A percentile compares a stretch with the other conserved stretches of the same genome.
Conservation (phyloP, 1,139 yeast species). For the Protomyces inouyei region DNA sequence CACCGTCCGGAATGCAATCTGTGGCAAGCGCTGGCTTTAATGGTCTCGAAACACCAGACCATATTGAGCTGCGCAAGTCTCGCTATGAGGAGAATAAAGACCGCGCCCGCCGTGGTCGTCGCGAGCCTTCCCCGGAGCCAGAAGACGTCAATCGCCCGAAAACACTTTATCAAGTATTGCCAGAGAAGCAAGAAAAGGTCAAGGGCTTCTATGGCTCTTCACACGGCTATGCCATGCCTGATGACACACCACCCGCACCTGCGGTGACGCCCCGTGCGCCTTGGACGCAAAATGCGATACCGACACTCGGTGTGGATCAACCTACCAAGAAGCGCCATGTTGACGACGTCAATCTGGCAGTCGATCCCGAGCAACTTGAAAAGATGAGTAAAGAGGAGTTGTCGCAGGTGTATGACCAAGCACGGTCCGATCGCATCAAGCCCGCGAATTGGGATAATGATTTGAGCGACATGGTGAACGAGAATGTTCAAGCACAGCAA, state of each 20-base stretch:
- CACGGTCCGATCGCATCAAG: conserved; percentile 14
- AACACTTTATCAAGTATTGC: conserved; percentile 29
- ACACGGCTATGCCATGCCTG: conserved; percentile 29
- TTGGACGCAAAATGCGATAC: background rate
- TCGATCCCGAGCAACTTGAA: conserved; percentile 27
- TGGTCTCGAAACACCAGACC: conserved; percentile 32
- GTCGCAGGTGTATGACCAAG: conserved; percentile 25
- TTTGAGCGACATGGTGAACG: conserved; percentile 31
- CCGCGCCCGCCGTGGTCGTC: background rate
- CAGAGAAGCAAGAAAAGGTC: conserved; percentile 27
- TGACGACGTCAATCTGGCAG: conserved; percentile 27
- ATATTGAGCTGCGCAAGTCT: conserved; percentile 32
- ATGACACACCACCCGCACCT: background rate
- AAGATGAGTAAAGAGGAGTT: conserved; percentile 24
- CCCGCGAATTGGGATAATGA: conserved; percentile 28
- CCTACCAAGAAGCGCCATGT: conserved; percentile 9
- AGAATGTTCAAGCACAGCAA: conserved; percentile 23
- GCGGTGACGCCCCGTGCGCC: background rate
- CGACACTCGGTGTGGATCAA: conserved; percentile 14
- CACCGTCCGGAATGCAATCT: conserved; percentile 29
- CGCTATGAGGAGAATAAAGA: conserved; percentile 9
- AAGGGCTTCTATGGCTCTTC: conserved; percentile 31
- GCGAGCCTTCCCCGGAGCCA: conserved; percentile 10
- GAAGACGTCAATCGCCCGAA: conserved; percentile 19
- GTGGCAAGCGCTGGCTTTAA: conserved; percentile 27